Evolutionary conservation across 2,329 filamentous ascomycete genomes (phyloP), one percentile per base, ranked within the genome.

Genomic region (Pseudocercospora fuligena): DNA sequence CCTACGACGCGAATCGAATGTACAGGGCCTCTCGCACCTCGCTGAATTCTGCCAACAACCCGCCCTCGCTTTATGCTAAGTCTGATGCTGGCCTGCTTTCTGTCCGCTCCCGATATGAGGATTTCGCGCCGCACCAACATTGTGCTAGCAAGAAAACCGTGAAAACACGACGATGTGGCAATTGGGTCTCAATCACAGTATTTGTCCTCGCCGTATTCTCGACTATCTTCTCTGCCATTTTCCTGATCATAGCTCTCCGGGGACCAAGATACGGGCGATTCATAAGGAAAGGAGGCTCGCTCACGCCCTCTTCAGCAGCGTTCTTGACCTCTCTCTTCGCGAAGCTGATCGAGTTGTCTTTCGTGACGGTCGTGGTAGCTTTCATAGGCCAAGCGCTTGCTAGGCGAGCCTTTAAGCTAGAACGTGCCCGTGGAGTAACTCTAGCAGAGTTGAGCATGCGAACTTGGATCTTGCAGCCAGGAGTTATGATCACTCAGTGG

Each of bases 361-460:
- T 93, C 73, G 90, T 92, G 3, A 92, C 91, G 0, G 88, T 92
- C 0, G 91, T 92, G 67, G 89, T 94, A 1, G 86, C 89, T 0
- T 91, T 91, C 63, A 76, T 94, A 0, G 92, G 92, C 0, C 92
- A 95, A 75, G 86, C 91, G 0, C 79, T 94, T 16, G 92, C 87
- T n/a, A 84, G 90, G 21, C 82, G 90, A 63, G 89, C 91, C 0
- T 85, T 92, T 63, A 84, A 85, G 25, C 85, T 84, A 62, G 81
- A 84, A 8, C 70, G 76, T 8, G 66, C 65, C 2, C 58, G 82
- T 2, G 92, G 92, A 1, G 85, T 94, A 65, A 92, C 88, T 0
- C 84, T 94, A 16, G 89, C 92, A 0, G 91, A 94, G 74, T 87
- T 94, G 81, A 89, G 86, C 16, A 93, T 94, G 90, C 85, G 91